Evolutionary conservation across 208 protist species (phyloP), one percentile per base, ranked within the genome.

Genomic region (Crithidia sp.): DNA sequence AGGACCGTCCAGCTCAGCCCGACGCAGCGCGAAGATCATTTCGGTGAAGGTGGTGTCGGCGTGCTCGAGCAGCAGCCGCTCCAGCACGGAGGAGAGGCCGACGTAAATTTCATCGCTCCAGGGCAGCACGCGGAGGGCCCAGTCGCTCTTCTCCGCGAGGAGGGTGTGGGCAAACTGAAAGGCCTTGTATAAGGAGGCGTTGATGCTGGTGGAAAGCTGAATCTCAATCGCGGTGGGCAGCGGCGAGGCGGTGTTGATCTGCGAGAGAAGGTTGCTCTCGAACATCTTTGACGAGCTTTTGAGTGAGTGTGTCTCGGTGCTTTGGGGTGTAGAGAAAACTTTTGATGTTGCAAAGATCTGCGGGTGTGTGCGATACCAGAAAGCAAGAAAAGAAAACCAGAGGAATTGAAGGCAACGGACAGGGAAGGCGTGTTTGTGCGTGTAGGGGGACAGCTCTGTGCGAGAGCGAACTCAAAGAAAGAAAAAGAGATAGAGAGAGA

Each of bases 221-320:
- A 90, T 82, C 76, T 94, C 88, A 39, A 95, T 75, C 63, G 90
- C 90, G 14, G 88, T 87, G 14, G 91, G 91, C 54, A 95, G 83
- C 56, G 87, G 87, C 4, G 88, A 91, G 53, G 84, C 73, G 14
- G 63, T 70, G 74, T 95, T 93, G 55, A 95, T 85, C 59, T 90
- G 83, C 13, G 91, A 88, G 39, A 94, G 70, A 9, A 95, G 81
- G 41, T 88, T 92, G 67, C 81, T 93, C 59, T 92, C 85, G 59
- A 93, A 92, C 88, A 95, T 92, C 13, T 55, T 66, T 59, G 12
- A 12, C 8, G 52, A 1, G 8, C 17, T 17, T 56, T 56, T 8
- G 2, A 56, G 19, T 28, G 52, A 5, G 52, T 56, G 52, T 56
- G 52, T 17, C 0, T 56, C 6, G 0, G 52, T n/a, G 3, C n/a